phyloP scores from a whole-genome alignment of 495 filamentous ascomycete species.

The Cenococcum geophilum region DNA sequence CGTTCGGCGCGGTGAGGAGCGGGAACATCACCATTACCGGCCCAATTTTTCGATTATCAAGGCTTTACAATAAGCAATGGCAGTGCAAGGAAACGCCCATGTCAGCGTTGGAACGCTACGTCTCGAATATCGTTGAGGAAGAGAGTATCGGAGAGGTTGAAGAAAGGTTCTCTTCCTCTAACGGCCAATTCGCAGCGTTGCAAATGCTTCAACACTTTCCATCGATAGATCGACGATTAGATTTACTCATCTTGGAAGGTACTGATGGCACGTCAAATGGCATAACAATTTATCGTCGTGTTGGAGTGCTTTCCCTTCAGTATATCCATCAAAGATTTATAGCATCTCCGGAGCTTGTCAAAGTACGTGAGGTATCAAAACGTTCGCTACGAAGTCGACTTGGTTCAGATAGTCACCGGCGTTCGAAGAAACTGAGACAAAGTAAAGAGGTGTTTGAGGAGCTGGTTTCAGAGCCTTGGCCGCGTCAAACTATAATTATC shows the following conservation, averaged over 20 bases:
- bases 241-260: slow-evolving; percentile 11
- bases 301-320: slow-evolving; percentile 6
- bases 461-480: not conserved
- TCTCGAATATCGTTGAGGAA: slow-evolving; percentile 10
- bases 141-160: slow-evolving; percentile 6
- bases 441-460: not conserved
- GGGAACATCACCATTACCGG: slow-evolving; percentile 9
- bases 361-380: slow-evolving; percentile 35
- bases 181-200: slow-evolving; percentile 8
- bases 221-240: slow-evolving; percentile 8
- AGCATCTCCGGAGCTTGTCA: slow-evolving; percentile 16
- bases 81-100: not conserved
- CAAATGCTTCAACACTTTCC: slow-evolving; percentile 9
- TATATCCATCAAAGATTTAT: not conserved
- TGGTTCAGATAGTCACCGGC: not conserved
- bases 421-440: not conserved
- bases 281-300: slow-evolving; percentile 4
- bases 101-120: slow-evolving; percentile 5
- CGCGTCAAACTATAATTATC: not conserved
- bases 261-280: slow-evolving; percentile 1
- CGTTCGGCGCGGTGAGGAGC: slow-evolving; percentile 8
- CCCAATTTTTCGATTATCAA: slow-evolving; percentile 1
- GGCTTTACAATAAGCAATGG: slow-evolving; percentile 13
- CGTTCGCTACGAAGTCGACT: not conserved
- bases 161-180: slow-evolving; percentile 5